Conservation (phyloP, 192 early-diverging fungal genomes). For the Rhizoclosmatium globosum region DNA sequence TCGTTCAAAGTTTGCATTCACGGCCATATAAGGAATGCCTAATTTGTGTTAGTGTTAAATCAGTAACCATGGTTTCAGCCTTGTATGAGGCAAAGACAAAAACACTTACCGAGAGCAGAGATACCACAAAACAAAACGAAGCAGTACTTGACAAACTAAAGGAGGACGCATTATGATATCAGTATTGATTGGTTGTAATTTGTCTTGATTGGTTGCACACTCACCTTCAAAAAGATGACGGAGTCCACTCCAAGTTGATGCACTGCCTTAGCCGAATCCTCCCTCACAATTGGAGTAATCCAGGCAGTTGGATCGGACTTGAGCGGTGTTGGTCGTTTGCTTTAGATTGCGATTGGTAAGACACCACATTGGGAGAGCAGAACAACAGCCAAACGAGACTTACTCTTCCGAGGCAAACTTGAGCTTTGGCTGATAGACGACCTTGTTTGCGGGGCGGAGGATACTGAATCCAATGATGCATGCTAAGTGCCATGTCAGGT, state of each 20-base stretch:
- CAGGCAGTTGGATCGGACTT: constrained; percentile 39
- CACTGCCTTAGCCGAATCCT: constrained; percentile 43
- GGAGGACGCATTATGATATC: too few species aligned
- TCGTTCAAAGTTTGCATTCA: constrained; percentile 39
- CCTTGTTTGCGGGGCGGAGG: constrained; percentile 50
- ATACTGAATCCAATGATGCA: constrained; percentile 52
- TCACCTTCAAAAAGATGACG: constrained; percentile 52
- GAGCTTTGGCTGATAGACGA: constrained; percentile 53
- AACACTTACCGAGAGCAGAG: constrained; percentile 27
- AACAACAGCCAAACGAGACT: constrained; percentile 14
- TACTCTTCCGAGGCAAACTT: constrained; percentile 47
- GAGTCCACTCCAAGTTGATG: constrained; percentile 55
- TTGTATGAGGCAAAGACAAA: neutral
- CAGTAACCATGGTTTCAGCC: too few species aligned
- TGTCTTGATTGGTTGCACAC: too few species aligned
- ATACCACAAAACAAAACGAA: constrained; percentile 42
- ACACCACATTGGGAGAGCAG: neutral
- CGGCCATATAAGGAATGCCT: constrained; percentile 33
- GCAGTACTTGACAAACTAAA: constrained; percentile 44
- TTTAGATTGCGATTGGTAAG: neutral
- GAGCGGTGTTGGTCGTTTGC: constrained; percentile 48
- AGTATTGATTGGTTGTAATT: too few species aligned
- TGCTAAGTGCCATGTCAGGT: constrained; percentile 25
- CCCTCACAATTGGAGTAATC: constrained; percentile 41
- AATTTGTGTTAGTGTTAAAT: neutral